Evolutionary conservation across 2,329 filamentous ascomycete genomes (phyloP).

Genomic region (Aspergillus pseudonomiae): DNA sequence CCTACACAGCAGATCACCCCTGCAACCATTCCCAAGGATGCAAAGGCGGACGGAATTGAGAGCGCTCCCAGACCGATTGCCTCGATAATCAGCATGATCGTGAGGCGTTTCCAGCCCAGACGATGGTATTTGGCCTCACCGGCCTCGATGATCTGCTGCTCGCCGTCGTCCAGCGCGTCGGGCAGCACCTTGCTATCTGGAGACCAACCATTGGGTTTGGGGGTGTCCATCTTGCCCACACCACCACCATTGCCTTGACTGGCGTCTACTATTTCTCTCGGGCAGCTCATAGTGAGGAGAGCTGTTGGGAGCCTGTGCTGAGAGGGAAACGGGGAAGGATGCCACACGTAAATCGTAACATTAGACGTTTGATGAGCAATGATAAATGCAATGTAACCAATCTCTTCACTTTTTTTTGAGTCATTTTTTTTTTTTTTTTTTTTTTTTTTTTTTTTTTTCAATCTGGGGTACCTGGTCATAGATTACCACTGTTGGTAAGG

Average conservation of each 20-base stretch:
- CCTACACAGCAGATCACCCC: constrained; percentile 47
- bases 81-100: constrained; percentile 52
- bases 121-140: constrained; percentile 17
- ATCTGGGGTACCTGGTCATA: neutral
- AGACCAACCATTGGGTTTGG: neutral
- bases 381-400: neutral
- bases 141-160: neutral
- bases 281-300: neutral
- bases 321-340: neutral
- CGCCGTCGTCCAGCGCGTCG: neutral
- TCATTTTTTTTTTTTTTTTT: neutral
- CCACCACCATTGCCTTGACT: neutral
- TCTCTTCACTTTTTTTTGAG: neutral
- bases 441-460: neutral
- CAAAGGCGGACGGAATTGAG: constrained; percentile 48
- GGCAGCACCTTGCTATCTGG: neutral
- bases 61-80: constrained; percentile 51
- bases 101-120: constrained; percentile 55
- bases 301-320: neutral
- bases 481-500: neutral
- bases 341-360: neutral
- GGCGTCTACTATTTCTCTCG: neutral
- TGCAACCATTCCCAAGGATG: constrained; percentile 47
- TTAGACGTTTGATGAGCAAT: neutral
- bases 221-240: neutral